phyloP scores from a whole-genome alignment of 2,329 filamentous ascomycete species.

The Talaromyces islandicus region DNA sequence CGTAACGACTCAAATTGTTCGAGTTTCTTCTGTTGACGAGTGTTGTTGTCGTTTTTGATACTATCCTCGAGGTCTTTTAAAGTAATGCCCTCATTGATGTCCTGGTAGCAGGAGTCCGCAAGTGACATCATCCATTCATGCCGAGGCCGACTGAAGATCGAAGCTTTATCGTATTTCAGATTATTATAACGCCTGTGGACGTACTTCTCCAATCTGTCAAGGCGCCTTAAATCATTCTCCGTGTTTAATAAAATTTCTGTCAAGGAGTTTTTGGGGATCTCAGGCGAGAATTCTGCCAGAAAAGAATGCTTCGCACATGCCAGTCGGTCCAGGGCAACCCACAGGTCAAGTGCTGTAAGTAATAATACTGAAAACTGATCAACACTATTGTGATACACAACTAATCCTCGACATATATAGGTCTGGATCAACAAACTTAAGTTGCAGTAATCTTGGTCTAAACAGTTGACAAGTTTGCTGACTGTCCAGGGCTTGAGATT shows the following conservation, averaged over 20 bases:
- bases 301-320: neutral
- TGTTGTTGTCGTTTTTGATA: neutral
- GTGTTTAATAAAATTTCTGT: neutral
- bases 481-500: neutral
- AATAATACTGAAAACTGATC: neutral
- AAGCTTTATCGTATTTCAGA: neutral
- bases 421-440: neutral
- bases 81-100: neutral
- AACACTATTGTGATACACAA: neutral
- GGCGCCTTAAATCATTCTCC: neutral
- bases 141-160: neutral
- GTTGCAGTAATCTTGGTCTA: neutral
- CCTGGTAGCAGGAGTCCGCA: neutral
- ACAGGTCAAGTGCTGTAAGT: neutral
- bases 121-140: neutral
- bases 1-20: neutral
- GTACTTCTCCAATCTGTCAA: neutral
- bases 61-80: neutral
- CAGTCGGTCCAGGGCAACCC: neutral
- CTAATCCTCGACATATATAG: neutral
- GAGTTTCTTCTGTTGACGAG: neutral
- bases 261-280: neutral
- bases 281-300: neutral
- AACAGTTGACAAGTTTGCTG: neutral
- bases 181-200: neutral